phyloP scores from a whole-genome alignment of 2,329 filamentous ascomycete genomes.

The Aureobasidium zeae region DNA sequence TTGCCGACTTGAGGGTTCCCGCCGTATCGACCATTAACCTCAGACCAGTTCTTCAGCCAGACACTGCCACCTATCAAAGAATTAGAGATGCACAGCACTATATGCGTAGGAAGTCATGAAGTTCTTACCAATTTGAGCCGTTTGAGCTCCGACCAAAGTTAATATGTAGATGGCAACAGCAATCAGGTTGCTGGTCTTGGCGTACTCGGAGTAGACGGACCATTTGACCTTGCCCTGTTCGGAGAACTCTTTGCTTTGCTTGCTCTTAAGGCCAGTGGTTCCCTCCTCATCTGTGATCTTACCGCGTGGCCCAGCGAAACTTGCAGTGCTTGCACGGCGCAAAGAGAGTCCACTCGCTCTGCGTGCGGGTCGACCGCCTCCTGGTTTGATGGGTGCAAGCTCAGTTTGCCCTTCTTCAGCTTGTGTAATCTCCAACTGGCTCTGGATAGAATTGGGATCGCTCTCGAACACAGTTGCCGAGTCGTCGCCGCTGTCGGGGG shows the following conservation, averaged over 20 bases:
- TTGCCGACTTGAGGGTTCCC: slow-evolving; percentile 70
- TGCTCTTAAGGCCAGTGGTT: slow-evolving; percentile 58
- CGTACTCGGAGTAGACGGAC: slow-evolving; percentile 89
- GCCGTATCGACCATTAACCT: slow-evolving; percentile 59
- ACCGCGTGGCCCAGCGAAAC: slow-evolving; percentile 75
- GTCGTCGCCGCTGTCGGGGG: slow-evolving; percentile 59
- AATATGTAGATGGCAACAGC: slow-evolving; percentile 75
- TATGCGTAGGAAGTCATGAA: not conserved
- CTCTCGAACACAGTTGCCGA: slow-evolving; percentile 50
- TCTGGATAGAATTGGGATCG: slow-evolving; percentile 37
- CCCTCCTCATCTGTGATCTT: slow-evolving; percentile 74
- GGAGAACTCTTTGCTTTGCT: slow-evolving; percentile 75
- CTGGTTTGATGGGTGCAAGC: slow-evolving; percentile 62
- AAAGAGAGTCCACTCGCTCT: slow-evolving; percentile 66
- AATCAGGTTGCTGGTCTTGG: slow-evolving; percentile 80
- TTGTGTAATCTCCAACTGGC: slow-evolving; percentile 47
- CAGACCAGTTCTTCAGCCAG: slow-evolving; percentile 92
- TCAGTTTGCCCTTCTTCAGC: slow-evolving; percentile 64
- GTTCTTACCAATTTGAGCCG: slow-evolving; percentile 62
- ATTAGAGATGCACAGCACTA: slow-evolving; percentile 19
- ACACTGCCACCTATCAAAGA: slow-evolving; percentile 57
- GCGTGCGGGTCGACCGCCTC: slow-evolving; percentile 47
- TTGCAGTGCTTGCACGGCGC: slow-evolving; percentile 82
- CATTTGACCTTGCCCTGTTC: slow-evolving; percentile 98
- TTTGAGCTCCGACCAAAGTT: slow-evolving; percentile 70